Base-by-base conservation (phyloP, 202 grass and related monocot genomes). In the Setaria viridis region DNA sequence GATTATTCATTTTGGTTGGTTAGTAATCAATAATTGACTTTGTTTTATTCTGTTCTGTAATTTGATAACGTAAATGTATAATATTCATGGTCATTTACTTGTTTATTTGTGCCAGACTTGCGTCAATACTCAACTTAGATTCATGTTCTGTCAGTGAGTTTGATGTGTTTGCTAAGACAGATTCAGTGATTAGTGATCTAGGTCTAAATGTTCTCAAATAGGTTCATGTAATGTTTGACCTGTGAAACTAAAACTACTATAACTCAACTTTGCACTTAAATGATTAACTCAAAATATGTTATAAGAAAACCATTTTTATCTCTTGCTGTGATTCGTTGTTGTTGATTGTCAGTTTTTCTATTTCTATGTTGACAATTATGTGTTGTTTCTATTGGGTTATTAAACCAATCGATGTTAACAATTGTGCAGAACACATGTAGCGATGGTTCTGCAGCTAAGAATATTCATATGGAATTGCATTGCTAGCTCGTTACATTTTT, bases 1-100 rank as follows among this genome's bases (percentile, higher is more conserved):
- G 32, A 75, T 65, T 53, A 30, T 62, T 35, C 11, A 53, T 75
- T 83, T 84, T 81, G 39, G 66, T 41, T 63, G 17, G 39, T 54
- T 83, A 49, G 46, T 53, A 65, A 74, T 21, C 2, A 59, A 51
- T 54, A 74, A 64, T 73, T 33, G 49, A n/a, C 11, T 49, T 59
- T 25, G 2, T 41, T 64, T 21, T 51, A 29, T 74, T 64, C 13
- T 72, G 7, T 49, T 63, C 30, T 3, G 9, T 49, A 73, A 51
- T 73, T 73, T 25, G 70, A 13, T 19, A 14, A 48, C 69, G 25
- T 25, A 25, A 25, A 25, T 25, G 25, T 25, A 51, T 32, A 51
- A 50, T 50, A 32, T 49, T 2, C 46, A 50, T 70, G 41, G 59
- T 30, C 21, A 43, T 69, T 70, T 41, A 42, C 34, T 43, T 11